Percentiles rank a stretch among this genome's conserved stretches.
phyloP scores from a whole-genome alignment of 179 eudicot genomes.

The Vitellaria paradoxa region DNA sequence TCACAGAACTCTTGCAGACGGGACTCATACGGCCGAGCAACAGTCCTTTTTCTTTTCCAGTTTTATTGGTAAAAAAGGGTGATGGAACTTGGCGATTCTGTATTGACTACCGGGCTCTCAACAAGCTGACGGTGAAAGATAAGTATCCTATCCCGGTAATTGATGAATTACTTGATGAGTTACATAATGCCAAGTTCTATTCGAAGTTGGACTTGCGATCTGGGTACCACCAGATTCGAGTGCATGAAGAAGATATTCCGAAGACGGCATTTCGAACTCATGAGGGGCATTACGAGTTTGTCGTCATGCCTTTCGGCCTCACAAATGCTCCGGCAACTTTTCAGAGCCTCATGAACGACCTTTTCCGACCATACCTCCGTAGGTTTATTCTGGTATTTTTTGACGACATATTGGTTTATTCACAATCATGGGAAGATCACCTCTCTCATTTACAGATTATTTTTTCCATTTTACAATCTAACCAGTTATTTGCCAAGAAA shows the following conservation, averaged over 20 bases:
- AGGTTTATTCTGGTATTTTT: slow-evolving; percentile 13
- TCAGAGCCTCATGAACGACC: slow-evolving; percentile 17
- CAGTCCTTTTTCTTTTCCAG: neutral
- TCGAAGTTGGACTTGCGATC: slow-evolving; percentile 18
- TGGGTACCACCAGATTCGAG: slow-evolving; percentile 15
- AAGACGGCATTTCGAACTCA: slow-evolving; percentile 19
- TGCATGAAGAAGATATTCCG: neutral
- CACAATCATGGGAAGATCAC: neutral
- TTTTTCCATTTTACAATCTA: neutral
- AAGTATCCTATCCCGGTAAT: neutral
- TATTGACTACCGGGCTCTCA: neutral
- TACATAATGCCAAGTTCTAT: neutral
- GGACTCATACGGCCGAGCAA: neutral
- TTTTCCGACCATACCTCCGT: neutral
- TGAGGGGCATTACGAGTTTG: slow-evolving; percentile 7
- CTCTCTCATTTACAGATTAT: neutral
- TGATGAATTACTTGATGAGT: slow-evolving; percentile 15
- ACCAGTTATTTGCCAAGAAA: slow-evolving; percentile 6
- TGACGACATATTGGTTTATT: slow-evolving; percentile 13
- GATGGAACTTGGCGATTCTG: slow-evolving; percentile 4
- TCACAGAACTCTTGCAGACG: neutral
- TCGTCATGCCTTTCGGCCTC: slow-evolving; percentile 15
- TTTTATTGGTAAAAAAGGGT: neutral
- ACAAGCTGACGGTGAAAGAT: neutral
- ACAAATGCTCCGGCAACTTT: slow-evolving; percentile 14